Conservation (phyloP, 345 rosid species). For the Tarenaya hassleriana region DNA sequence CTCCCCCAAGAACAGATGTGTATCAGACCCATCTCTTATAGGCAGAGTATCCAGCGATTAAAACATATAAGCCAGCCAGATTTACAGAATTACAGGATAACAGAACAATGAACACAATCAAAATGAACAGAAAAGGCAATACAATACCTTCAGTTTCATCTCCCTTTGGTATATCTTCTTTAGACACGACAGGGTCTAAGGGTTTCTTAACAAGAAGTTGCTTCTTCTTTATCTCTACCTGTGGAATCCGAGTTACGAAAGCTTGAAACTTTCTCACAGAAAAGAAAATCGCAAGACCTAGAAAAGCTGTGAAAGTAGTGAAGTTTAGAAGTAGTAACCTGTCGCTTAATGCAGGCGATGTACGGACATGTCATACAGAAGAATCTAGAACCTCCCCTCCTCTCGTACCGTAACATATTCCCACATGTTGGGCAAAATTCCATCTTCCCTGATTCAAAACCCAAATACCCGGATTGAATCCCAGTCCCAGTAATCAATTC, state of each 20-base stretch:
- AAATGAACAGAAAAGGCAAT: background rate
- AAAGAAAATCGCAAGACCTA: background rate
- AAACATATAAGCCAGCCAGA: no score
- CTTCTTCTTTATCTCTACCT: slow-evolving; percentile 32
- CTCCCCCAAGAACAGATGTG: no score
- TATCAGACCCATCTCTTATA: no score
- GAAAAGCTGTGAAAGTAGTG: background rate
- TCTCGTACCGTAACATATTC: slow-evolving; percentile 26
- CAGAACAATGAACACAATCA: background rate
- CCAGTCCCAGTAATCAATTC: no score
- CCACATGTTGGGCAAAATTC: slow-evolving; percentile 31
- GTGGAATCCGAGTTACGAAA: background rate
- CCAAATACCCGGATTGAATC: slow-evolving; percentile 4
- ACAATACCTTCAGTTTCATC: slow-evolving; percentile 26
- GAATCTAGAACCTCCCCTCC: slow-evolving; percentile 10
- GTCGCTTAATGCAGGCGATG: slow-evolving; percentile 22
- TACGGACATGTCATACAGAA: slow-evolving; percentile 28
- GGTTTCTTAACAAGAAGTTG: slow-evolving; percentile 25
- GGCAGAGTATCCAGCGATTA: no score
- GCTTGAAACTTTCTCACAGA: background rate
- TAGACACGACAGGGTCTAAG: slow-evolving; percentile 17
- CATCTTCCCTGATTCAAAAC: slow-evolving; percentile 15
- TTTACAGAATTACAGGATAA: no score
- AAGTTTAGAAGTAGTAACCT: background rate
- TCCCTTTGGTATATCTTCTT: slow-evolving; percentile 22